Evolutionary conservation across 2,329 filamentous ascomycete genomes (phyloP), one percentile per base, ranked within the genome.

Genomic region (Cladosporium cucumerinum): DNA sequence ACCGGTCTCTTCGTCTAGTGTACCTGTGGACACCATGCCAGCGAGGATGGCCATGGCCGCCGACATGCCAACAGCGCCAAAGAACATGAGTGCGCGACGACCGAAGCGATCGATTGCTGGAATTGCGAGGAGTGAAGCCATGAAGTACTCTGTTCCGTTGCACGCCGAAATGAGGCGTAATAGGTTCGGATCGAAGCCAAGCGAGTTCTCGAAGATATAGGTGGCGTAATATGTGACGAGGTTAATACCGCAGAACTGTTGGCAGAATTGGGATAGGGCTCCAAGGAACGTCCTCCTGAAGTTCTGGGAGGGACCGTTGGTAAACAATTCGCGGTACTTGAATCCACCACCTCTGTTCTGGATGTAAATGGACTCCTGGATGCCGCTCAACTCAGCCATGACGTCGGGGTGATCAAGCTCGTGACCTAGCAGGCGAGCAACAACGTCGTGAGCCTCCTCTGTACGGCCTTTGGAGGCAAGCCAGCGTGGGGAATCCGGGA

Each of bases 51-150:
- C 64, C 60, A 73, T 67, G 32, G 64, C 69, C 10, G 67, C 58
- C 16, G 65, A 71, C 71, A 73, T 73, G 26, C 72, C 72, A 11
- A 67, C 68, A 0, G 85, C 85, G 63, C 88, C 88, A 66, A 89
- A 84, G 23, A 91, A 78, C 87, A 91, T 90, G 66, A 91, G 82
- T 72, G 85, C 85, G 18, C 89, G 84, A 26, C 89, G 78, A 46
- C 79, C 79, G 60, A 80, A 74, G 43, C 75, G 76, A 64, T 82
- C 79, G 63, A 82, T 76, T 21, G 79, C 77, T 60, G 80, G 79
- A 48, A 82, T 76, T 1, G 80, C 76, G 23, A 74, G 65, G 14
- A 69, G 49, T 28, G 72, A 69, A n/a, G 67, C 66, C 23, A 74
- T 43, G 59, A 72, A 72, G 60, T 72, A 73, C 28, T 69, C 70